Base-by-base conservation (phyloP, 371 early-diverging fungal species). In the Zopfochytrium polystomum region DNA sequence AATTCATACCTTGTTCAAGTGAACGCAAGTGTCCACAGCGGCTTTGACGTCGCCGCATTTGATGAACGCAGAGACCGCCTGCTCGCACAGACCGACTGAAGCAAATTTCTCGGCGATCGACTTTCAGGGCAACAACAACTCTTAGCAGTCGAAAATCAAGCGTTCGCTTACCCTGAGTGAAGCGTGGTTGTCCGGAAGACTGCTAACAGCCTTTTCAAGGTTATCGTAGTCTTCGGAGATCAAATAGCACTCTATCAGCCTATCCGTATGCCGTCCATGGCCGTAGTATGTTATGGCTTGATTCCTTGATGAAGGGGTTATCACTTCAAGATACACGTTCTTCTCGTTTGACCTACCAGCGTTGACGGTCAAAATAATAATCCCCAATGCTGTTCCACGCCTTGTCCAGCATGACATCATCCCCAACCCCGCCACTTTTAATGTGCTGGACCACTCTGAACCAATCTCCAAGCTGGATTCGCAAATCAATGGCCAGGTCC, bases 371-470 rank as follows among this genome's bases (percentile, higher is more conserved):
- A 46, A 64, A 74, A 59, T 79, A 79, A 49, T 78, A 76, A 53
- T 80, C 73, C 23, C 82, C 82, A 22, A 82, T 78, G 9, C 55
- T 58, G 47, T 74, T 76, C 77, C 79, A 80, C 23, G 78, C 78
- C 53, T 74, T 72, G 45, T 79, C 79, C 1, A 82, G 66, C 43
- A 77, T 29, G 7, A 68, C 55, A 53, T 82, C 82, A 53, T 82
- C 80, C 6, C 72, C 76, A 23, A 60, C 56, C 6, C 70, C 72
- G 9, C 75, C 76, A 31, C 72, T 71, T 43, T 78, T 73, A 29
- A 77, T 74, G n/a, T 81, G 55, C 61, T 81, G 78, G 9, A 81
- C 76, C 15, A 80, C 81, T 0, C 81, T 69, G 64, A 76, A 75
- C 78, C 76, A 81, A 62, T 83, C 80, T 22, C 81, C 80, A 55